Evolutionary conservation across 2,329 filamentous ascomycete species (phyloP).

Genomic region (Phoma sp.): DNA sequence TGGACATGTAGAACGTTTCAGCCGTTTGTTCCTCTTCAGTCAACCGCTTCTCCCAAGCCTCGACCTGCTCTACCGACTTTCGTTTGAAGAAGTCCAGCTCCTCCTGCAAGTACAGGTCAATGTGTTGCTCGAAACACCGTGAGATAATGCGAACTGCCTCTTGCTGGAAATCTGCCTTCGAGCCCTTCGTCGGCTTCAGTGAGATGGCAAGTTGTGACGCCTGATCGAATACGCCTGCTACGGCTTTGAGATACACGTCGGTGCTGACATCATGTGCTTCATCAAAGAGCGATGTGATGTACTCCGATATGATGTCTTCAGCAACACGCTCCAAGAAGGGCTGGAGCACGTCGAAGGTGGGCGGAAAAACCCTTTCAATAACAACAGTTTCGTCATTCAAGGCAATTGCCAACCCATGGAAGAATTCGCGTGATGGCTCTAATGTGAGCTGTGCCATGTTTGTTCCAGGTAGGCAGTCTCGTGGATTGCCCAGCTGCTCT

Average conservation of each 20-base stretch:
- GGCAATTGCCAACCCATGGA: slow-evolving; percentile 74
- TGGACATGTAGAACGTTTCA: slow-evolving; percentile 95
- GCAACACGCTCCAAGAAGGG: slow-evolving; percentile 81
- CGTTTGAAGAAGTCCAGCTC: slow-evolving; percentile 86
- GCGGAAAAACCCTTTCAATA: slow-evolving; percentile 82
- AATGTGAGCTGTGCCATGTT: slow-evolving; percentile 71
- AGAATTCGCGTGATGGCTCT: slow-evolving; percentile 81
- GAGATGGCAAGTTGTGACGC: slow-evolving; percentile 77
- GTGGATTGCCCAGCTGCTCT: slow-evolving; percentile 72
- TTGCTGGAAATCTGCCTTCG: slow-evolving; percentile 65
- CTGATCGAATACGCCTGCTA: slow-evolving; percentile 89
- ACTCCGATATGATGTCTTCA: slow-evolving; percentile 83
- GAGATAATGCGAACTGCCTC: slow-evolving; percentile 72
- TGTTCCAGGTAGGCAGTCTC: slow-evolving; percentile 79
- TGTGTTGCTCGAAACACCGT: slow-evolving; percentile 84
- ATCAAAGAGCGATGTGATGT: slow-evolving; percentile 83
- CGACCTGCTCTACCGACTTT: slow-evolving; percentile 77
- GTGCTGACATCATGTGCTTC: slow-evolving; percentile 80
- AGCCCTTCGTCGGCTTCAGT: slow-evolving; percentile 70
- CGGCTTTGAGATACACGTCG: slow-evolving; percentile 80
- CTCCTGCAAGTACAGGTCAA: slow-evolving; percentile 92
- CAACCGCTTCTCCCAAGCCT: slow-evolving; percentile 87
- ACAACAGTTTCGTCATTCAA: slow-evolving; percentile 82
- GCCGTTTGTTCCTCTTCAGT: slow-evolving; percentile 88
- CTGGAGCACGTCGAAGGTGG: slow-evolving; percentile 73